These are phyloP conservation scores for Phytophthora niederhauseri DNA, from an alignment of 352 stramenopile species.

Conservation along the genomic window DNA sequence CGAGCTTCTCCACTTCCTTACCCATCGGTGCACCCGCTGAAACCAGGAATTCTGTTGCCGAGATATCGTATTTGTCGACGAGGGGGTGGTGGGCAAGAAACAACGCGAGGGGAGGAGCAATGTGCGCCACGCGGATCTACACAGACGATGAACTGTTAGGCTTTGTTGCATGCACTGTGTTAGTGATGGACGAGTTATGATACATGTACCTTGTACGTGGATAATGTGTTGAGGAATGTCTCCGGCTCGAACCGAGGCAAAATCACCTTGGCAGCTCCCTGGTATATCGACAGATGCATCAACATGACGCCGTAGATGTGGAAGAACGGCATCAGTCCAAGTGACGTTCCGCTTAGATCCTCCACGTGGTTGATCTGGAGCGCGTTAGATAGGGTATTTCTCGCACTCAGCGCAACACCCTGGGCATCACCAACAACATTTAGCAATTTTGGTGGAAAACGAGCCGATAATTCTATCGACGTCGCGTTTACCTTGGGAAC, in stretches of 20 bases:
- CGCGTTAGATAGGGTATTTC: conserved; percentile 92
- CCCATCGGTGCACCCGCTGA: conserved; percentile 85
- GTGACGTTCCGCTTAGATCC: conserved; percentile 51
- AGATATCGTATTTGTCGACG: conserved; percentile 90
- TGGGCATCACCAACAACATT: conserved; percentile 1
- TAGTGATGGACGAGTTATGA: too few relatives aligned
- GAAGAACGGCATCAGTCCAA: conserved; percentile 93
- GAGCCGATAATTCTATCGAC: not conserved
- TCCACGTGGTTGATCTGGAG: conserved; percentile 81
- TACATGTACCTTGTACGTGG: conserved; percentile 56
- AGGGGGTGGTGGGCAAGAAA: conserved; percentile 39
- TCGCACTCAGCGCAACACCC: conserved; percentile 75
- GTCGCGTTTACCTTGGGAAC: conserved; percentile 64
- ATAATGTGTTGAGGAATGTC: conserved; percentile 83
- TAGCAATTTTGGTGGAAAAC: too few relatives aligned
- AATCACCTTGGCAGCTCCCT: conserved; percentile 85
- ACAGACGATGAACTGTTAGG: not conserved
- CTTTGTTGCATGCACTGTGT: too few relatives aligned
- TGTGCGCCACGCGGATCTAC: conserved; percentile 41
- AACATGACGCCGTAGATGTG: conserved; percentile 95
- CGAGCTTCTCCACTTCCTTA: conserved; percentile 62
- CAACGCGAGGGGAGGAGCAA: conserved; percentile 68
- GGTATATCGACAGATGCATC: conserved; percentile 82
- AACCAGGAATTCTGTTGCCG: conserved; percentile 64
- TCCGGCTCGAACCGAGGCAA: conserved; percentile 91